Evolutionary conservation across 495 filamentous ascomycete genomes (phyloP).

Genomic region (Hypoxylon crocopeplum): DNA sequence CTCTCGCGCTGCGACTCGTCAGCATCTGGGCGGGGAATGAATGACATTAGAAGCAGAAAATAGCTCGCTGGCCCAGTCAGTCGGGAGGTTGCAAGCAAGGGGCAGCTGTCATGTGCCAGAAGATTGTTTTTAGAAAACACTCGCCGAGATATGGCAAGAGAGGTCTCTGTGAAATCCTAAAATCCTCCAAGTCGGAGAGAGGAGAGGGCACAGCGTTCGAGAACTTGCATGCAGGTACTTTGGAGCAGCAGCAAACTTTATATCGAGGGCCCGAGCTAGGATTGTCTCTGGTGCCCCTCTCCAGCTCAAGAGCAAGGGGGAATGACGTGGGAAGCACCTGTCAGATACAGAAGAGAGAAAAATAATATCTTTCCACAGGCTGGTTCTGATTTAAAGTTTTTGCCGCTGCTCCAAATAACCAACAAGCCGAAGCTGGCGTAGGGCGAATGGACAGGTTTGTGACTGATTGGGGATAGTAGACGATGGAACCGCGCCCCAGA

Average conservation of each 20-base stretch:
- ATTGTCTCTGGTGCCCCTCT: slow-evolving; percentile 24
- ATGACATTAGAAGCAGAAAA: slow-evolving; percentile 31
- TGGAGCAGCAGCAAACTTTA: slow-evolving; percentile 29
- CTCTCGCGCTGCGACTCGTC: slow-evolving; percentile 81
- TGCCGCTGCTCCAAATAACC: slow-evolving; percentile 10
- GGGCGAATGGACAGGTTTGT: slow-evolving; percentile 1
- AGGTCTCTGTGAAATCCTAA: neutral
- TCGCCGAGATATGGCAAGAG: too few species aligned
- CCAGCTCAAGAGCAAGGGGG: slow-evolving; percentile 16
- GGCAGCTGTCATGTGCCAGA: neutral
- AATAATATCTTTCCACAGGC: neutral
- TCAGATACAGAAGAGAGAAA: too few species aligned
- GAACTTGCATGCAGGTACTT: slow-evolving; percentile 6
- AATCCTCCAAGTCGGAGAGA: neutral
- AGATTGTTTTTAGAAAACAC: too few species aligned
- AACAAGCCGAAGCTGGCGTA: slow-evolving; percentile 9
- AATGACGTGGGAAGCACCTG: slow-evolving; percentile 25
- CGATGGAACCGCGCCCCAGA: neutral
- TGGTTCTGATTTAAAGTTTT: slow-evolving; percentile 14
- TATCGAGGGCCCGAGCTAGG: slow-evolving; percentile 15
- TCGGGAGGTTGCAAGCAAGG: slow-evolving; percentile 1
- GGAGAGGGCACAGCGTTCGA: slow-evolving; percentile 3
- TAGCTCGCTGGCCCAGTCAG: slow-evolving; percentile 1
- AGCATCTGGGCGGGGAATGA: slow-evolving; percentile 47
- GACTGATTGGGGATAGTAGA: slow-evolving; percentile 1